Percentiles rank a stretch among this genome's conserved stretches.
Evolutionary conservation across 2,329 filamentous ascomycete species (phyloP).

Genomic region (Emergomyces pasteurianus): DNA sequence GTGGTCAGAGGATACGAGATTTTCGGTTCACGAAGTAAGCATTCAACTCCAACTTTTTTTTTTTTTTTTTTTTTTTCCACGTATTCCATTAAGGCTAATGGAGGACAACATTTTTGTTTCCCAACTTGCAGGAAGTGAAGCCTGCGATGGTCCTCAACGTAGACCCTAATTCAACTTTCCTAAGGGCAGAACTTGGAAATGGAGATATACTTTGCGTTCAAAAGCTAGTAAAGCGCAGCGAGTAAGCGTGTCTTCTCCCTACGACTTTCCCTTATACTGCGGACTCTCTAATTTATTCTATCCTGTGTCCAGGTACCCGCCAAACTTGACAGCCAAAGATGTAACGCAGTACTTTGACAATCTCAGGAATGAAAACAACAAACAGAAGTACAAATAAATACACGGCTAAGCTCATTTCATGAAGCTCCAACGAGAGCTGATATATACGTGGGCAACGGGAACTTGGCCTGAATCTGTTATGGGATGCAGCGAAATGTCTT

Average conservation of each 20-base stretch:
- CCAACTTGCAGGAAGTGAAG: not conserved
- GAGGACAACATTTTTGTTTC: not conserved
- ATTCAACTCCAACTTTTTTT: not conserved
- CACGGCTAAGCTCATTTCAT: not conserved
- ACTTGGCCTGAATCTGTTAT: not conserved
- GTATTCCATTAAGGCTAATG: not conserved
- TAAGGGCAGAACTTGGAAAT: not conserved
- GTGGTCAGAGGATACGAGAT: not conserved
- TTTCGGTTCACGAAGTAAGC: not conserved
- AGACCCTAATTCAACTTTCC: not conserved
- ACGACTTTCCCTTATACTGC: no score
- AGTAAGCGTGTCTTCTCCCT: not conserved
- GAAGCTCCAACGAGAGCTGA: not conserved
- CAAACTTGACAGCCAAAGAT: not conserved
- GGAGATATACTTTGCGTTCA: constrained; percentile 1
- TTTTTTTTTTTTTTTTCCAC: not conserved
- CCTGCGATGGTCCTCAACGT: not conserved
- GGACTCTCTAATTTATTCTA: not conserved
- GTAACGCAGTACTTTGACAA: constrained; percentile 1
- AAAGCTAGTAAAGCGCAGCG: not conserved
- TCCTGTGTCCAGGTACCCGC: not conserved
- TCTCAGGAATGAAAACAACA: not conserved
- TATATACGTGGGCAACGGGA: not conserved
- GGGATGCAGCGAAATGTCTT: not conserved
- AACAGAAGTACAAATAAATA: not conserved